These are phyloP conservation scores for Mariannaea sp. DNA, from an alignment of 2,329 filamentous ascomycete genomes.

Conservation along the genomic window DNA sequence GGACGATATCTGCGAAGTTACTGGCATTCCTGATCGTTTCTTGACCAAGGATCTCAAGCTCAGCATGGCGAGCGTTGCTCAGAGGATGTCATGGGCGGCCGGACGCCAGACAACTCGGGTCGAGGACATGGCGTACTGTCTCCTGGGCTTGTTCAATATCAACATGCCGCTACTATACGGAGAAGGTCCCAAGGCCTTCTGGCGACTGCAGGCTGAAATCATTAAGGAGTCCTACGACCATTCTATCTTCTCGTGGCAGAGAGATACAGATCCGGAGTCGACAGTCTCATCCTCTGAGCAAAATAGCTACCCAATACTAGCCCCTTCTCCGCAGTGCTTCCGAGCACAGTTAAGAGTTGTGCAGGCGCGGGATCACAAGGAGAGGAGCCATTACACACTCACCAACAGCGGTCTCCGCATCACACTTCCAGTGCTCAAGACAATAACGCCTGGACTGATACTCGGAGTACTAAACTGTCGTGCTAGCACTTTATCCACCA, in stretches of 20 bases:
- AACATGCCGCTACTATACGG: conserved; percentile 33
- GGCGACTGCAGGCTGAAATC: conserved; percentile 35
- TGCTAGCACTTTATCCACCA: conserved; percentile 3
- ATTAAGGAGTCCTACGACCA: conserved; percentile 30
- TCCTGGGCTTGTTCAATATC: conserved; percentile 30
- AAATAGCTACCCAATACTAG: conserved; percentile 5
- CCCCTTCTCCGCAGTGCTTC: conserved; percentile 10
- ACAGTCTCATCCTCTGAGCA: neutral
- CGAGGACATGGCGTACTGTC: conserved; percentile 33
- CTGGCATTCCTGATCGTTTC: conserved; percentile 20
- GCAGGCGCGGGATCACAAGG: conserved; percentile 12
- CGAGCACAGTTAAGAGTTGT: conserved; percentile 4
- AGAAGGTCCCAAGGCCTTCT: conserved; percentile 30
- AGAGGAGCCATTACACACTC: conserved; percentile 12
- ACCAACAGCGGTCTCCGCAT: conserved; percentile 17
- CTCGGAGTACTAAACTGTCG: conserved; percentile 14
- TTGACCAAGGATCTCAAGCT: conserved; percentile 12
- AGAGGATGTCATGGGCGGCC: conserved; percentile 32
- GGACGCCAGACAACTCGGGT: conserved; percentile 24
- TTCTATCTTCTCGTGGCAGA: conserved; percentile 32
- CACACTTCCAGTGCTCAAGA: conserved; percentile 11
- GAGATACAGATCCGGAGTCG: neutral
- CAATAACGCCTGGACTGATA: conserved; percentile 9
- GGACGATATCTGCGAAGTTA: conserved; percentile 7
- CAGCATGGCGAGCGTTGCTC: conserved; percentile 14